phyloP scores from a whole-genome alignment of 1,139 yeast species.

The Cylindricascospora bacillispora region DNA sequence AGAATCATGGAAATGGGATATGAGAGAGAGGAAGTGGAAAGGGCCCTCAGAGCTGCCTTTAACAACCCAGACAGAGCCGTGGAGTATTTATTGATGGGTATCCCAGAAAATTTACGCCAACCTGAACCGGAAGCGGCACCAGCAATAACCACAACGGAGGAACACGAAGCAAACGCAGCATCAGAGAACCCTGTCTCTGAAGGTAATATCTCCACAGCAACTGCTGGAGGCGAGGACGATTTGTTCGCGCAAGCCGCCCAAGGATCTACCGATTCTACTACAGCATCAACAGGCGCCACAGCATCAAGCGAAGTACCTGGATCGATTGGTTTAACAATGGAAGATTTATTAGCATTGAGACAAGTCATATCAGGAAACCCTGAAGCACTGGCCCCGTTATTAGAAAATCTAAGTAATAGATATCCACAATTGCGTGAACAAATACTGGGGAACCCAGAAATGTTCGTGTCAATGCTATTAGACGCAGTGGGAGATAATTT shows the following conservation, averaged over 20 bases:
- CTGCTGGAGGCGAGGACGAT: slow-evolving; percentile 30
- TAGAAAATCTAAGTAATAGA: slow-evolving; percentile 71
- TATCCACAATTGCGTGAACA: slow-evolving; percentile 80
- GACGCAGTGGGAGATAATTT: slow-evolving; percentile 40
- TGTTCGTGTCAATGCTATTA: slow-evolving; percentile 59
- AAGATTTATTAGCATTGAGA: slow-evolving; percentile 54
- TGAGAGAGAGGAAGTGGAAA: slow-evolving; percentile 74
- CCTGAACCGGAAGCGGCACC: slow-evolving; percentile 10
- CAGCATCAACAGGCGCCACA: slow-evolving; percentile 15
- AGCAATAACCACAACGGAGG: slow-evolving; percentile 7
- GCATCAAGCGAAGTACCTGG: slow-evolving; percentile 20
- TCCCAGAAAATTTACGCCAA: slow-evolving; percentile 53
- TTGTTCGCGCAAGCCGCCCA: slow-evolving; percentile 64
- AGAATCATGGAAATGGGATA: slow-evolving; percentile 96
- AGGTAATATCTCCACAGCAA: slow-evolving; percentile 19
- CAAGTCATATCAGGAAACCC: slow-evolving; percentile 78
- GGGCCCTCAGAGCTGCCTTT: slow-evolving; percentile 88
- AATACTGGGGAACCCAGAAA: slow-evolving; percentile 79
- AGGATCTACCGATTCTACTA: slow-evolving; percentile 30
- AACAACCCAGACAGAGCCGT: slow-evolving; percentile 98
- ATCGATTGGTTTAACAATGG: slow-evolving; percentile 28
- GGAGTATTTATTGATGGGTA: slow-evolving; percentile 81
- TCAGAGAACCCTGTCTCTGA: slow-evolving; percentile 7
- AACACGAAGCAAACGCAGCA: slow-evolving; percentile 8
- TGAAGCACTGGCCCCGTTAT: slow-evolving; percentile 70